These are phyloP conservation scores for Termitomyces sp. DNA, from an alignment of 768 basidiomycete genomes.

Conservation along the genomic window DNA sequence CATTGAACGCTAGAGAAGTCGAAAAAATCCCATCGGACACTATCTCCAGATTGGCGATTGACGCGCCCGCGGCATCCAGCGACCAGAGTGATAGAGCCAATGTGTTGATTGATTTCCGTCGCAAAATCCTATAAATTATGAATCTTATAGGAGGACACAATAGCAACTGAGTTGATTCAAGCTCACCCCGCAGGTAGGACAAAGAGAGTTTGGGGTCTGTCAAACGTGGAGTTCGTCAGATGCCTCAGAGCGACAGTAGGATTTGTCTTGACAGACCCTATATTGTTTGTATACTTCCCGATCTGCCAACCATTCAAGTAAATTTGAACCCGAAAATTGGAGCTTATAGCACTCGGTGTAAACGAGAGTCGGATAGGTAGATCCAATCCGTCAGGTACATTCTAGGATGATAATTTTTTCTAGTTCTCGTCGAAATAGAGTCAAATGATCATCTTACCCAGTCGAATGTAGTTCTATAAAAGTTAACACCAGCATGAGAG, in stretches of 20 bases:
- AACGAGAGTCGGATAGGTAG: conserved; percentile 44
- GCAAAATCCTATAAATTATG: conserved; percentile 31
- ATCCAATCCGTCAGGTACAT: conserved; percentile 37
- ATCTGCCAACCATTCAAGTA: conserved; percentile 53
- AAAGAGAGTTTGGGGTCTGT: conserved; percentile 44
- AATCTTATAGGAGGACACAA: not conserved
- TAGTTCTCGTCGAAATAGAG: not conserved
- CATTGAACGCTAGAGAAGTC: conserved; percentile 35
- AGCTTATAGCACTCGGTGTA: conserved; percentile 38
- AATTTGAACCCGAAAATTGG: conserved; percentile 48
- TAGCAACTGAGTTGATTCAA: not conserved
- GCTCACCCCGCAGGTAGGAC: conserved; percentile 47
- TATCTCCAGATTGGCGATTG: conserved; percentile 37
- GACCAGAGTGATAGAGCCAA: conserved; percentile 49
- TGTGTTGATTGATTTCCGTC: conserved; percentile 40
- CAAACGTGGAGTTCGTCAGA: not conserved
- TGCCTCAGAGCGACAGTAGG: not conserved
- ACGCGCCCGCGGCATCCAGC: conserved; percentile 39
- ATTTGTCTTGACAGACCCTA: conserved; percentile 31
- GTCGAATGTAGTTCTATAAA: conserved; percentile 40
- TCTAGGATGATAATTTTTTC: conserved; percentile 19
- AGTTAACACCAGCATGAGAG: conserved; percentile 38
- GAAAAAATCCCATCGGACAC: conserved; percentile 44
- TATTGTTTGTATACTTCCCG: conserved; percentile 52
- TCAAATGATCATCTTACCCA: conserved; percentile 24